Evolutionary conservation across 2,329 filamentous ascomycete genomes (phyloP), one percentile per base, ranked within the genome.

Genomic region (Zymoseptoria crescenta): DNA sequence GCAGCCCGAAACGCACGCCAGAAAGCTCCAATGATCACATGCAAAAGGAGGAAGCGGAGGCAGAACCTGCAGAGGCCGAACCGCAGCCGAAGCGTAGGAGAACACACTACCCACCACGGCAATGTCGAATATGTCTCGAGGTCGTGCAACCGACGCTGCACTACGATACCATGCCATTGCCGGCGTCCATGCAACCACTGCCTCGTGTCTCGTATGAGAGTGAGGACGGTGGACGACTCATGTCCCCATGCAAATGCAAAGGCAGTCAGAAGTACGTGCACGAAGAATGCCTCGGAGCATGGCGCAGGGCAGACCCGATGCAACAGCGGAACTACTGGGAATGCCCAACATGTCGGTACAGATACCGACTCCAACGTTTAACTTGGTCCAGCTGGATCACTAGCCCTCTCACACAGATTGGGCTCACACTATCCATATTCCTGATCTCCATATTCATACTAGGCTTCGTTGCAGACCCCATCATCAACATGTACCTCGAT

Each of bases 211-310:
- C 80, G 20, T 96, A 96, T 69, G 81, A 86, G 55, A 92, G 65
- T 35, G 83, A 88, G 62, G 88, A 87, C 64, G 81, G 87, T 29
- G 90, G 90, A 48, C 86, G 91, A 55, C 79, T 99, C 28, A 83
- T 97, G 67, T 88, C 88, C 56, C 94, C 94, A 41, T 99, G 94
- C 80, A 86, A 87, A 75, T 99, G 94, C 81, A 95, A 90, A 76
- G 94, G 94, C 56, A 90, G 89, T 48, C 89, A 93, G 67, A 89
- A 89, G 76, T 96, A 96, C 74, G 91, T 97, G 24, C 94, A 99
- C 73, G 91, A 96, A 74, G 88, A 86, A 29, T 99, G 94, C 70
- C 80, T 99, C 54, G 84, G 88, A 68, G 80, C 83, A 9, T 97
- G 92, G 91, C 84, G 94, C 66, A 81, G 87, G 63, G 82, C 89